Percentiles rank a stretch among this genome's conserved stretches.
phyloP scores from a whole-genome alignment of 441 rosid genomes.

The Cnidoscolus chayamansa region DNA sequence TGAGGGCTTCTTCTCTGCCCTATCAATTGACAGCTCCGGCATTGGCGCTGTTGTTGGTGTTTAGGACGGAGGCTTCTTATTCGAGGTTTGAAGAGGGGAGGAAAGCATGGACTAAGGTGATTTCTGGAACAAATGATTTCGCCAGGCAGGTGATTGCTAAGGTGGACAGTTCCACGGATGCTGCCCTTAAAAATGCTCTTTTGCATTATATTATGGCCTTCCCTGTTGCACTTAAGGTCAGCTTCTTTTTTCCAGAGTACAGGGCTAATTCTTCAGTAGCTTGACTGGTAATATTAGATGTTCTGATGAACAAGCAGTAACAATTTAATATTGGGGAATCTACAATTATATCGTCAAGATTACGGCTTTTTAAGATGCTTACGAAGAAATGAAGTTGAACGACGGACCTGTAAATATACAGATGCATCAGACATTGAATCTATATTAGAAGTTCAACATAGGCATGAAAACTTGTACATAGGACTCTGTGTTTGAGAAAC shows the following conservation, averaged over 20 bases:
- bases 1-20: conserved; percentile 74
- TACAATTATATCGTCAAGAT: no score
- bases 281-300: not conserved
- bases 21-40: conserved; percentile 93
- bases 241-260: not conserved
- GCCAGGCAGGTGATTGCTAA: conserved; percentile 62
- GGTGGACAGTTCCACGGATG: conserved; percentile 47
- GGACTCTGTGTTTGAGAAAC: not conserved
- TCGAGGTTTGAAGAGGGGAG: conserved; percentile 83
- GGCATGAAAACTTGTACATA: not conserved
- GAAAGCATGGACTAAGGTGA: conserved; percentile 75
- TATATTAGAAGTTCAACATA: not conserved
- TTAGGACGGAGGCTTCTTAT: conserved; percentile 92
- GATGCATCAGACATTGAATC: not conserved
- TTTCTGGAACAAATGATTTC: conserved; percentile 67
- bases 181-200: conserved; percentile 48
- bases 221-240: conserved; percentile 84
- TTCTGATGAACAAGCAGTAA: no score
- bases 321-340: no score
- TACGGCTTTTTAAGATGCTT: not conserved
- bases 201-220: conserved; percentile 74
- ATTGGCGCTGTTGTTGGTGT: conserved; percentile 77
- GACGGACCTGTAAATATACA: not conserved
- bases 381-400: not conserved
- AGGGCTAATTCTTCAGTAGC: not conserved